Evolutionary conservation across 495 filamentous ascomycete species (phyloP), one percentile per base, ranked within the genome.

Genomic region (Hapsidospora chrysogenum): DNA sequence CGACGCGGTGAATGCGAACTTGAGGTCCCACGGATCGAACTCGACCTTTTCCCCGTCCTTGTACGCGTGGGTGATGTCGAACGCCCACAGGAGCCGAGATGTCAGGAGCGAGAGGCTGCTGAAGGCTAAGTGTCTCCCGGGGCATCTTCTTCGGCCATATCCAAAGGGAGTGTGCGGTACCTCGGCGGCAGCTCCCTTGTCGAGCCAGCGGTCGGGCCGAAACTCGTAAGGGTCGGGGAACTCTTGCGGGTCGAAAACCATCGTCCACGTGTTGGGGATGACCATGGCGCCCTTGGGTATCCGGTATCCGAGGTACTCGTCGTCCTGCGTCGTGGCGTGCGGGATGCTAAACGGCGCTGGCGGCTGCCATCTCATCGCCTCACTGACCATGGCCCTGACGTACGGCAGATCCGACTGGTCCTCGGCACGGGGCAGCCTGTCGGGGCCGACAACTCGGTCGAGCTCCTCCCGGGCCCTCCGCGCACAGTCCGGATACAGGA

Each of bases 401-500:
- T 78, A 80, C 1, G 75, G 72, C 5, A 80, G 51, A 11, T 59
- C 56, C 1, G 61, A 53, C 21, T 63, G 56, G 45, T 80, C 74
- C 23, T 65, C 63, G 60, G 70, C 76, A 35, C 47, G 58, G 1
- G 74, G 74, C 14, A 62, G 61, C 2, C 74, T 53, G 10, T 50
- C 37, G 1, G 56, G 42, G 9, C 74, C 74, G 9, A 78, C 52
- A 1, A 75, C 66, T 3, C 53, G 47, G 48, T 80, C 74, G 0
- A 78, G 43, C 40, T 78, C 74, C 33, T 61, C 60, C 33, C 70
- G 68, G 4, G 41, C 50, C 14, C 37, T 43, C 21, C 22, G 33
- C 29, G 49, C 46, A 16, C 45, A 41, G 9, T 52, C 42, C 3
- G 50, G 50, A 31, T 38, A 66, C 3, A 66, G 19, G 0, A 44